phyloP scores from a whole-genome alignment of 1,284 basidiomycete species.

The Tetrapyrgos nigripes region DNA sequence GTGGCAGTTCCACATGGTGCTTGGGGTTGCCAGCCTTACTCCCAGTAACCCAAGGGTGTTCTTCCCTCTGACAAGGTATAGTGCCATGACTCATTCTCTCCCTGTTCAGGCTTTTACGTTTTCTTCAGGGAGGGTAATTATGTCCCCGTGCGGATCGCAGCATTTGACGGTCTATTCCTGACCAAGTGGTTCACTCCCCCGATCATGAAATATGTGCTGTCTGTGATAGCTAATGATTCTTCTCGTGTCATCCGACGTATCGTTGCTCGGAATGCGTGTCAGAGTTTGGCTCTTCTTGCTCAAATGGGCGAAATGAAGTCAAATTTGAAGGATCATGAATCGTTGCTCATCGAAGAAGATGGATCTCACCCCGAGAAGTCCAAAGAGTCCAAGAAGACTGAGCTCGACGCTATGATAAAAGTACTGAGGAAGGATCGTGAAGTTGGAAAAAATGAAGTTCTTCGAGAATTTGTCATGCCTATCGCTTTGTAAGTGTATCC shows the following conservation, averaged over 20 bases:
- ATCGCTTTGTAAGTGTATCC: slow-evolving; percentile 71
- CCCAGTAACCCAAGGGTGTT: slow-evolving; percentile 85
- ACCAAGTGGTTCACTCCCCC: slow-evolving; percentile 87
- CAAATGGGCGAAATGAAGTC: slow-evolving; percentile 91
- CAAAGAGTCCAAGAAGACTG: slow-evolving; percentile 80
- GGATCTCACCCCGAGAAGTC: slow-evolving; percentile 73
- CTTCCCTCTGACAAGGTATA: slow-evolving; percentile 88
- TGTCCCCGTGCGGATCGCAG: slow-evolving; percentile 88
- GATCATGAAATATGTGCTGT: slow-evolving; percentile 89
- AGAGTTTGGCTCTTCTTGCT: slow-evolving; percentile 87
- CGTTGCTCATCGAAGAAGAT: slow-evolving; percentile 85
- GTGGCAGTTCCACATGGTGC: slow-evolving; percentile 79
- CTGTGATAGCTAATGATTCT: slow-evolving; percentile 89
- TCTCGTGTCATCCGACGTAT: slow-evolving; percentile 86
- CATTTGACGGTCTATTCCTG: slow-evolving; percentile 93
- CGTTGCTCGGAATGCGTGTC: slow-evolving; percentile 86
- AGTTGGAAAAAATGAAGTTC: slow-evolving; percentile 82
- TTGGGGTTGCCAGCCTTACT: slow-evolving; percentile 82
- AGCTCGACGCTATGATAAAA: slow-evolving; percentile 83
- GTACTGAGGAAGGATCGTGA: slow-evolving; percentile 84
- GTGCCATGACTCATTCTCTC: slow-evolving; percentile 15
- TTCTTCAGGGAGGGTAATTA: slow-evolving; percentile 87
- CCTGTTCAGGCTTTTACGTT: slow-evolving; percentile 5
- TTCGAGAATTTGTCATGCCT: slow-evolving; percentile 83
- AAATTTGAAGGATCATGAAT: slow-evolving; percentile 74